A percentile compares a stretch with the other conserved stretches of the same genome.
Conservation (phyloP, 768 basidiomycete species). For the Symmetrospora coprosmae region DNA sequence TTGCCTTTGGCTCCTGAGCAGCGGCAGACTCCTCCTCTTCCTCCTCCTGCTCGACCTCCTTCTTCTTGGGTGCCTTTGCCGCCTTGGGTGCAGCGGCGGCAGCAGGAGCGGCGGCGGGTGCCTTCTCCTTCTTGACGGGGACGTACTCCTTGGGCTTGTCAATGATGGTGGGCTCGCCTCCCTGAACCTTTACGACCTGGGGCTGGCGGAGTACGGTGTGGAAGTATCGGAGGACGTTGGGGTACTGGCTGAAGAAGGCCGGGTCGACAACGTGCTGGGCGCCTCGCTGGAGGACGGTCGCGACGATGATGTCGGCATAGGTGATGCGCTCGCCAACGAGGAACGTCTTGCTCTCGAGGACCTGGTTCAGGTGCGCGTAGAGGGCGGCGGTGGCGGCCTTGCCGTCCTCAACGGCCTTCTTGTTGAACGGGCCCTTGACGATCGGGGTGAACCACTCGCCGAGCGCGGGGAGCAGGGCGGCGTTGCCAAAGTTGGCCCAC, state of each 20-base stretch:
- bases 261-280: slow-evolving; percentile 51
- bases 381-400: slow-evolving; percentile 35
- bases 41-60: slow-evolving; percentile 35
- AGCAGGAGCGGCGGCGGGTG: slow-evolving; percentile 37
- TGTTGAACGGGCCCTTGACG: slow-evolving; percentile 53
- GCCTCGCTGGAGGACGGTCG: slow-evolving; percentile 47
- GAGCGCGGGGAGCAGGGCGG: slow-evolving; percentile 45
- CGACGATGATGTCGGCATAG: slow-evolving; percentile 68
- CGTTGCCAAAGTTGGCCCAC: slow-evolving; percentile 64
- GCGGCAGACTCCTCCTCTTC: slow-evolving; percentile 43
- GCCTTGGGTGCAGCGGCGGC: slow-evolving; percentile 29
- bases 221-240: slow-evolving; percentile 66
- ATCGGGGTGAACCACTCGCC: slow-evolving; percentile 36
- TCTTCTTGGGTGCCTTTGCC: slow-evolving; percentile 32
- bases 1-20: slow-evolving; percentile 69
- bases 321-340: slow-evolving; percentile 89
- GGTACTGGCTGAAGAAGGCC: slow-evolving; percentile 49
- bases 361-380: slow-evolving; percentile 55
- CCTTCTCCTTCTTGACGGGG: slow-evolving; percentile 48
- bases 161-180: slow-evolving; percentile 40
- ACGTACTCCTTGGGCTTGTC: slow-evolving; percentile 29
- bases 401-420: slow-evolving; percentile 42
- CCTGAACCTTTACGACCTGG: slow-evolving; percentile 53
- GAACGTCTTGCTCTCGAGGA: slow-evolving; percentile 68
- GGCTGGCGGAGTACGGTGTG: slow-evolving; percentile 82